Percentiles rank a stretch among this genome's conserved stretches.
These are phyloP conservation scores for Sclerotinia trifoliorum DNA, from an alignment of 2,329 filamentous ascomycete genomes.

Conservation along the genomic window DNA sequence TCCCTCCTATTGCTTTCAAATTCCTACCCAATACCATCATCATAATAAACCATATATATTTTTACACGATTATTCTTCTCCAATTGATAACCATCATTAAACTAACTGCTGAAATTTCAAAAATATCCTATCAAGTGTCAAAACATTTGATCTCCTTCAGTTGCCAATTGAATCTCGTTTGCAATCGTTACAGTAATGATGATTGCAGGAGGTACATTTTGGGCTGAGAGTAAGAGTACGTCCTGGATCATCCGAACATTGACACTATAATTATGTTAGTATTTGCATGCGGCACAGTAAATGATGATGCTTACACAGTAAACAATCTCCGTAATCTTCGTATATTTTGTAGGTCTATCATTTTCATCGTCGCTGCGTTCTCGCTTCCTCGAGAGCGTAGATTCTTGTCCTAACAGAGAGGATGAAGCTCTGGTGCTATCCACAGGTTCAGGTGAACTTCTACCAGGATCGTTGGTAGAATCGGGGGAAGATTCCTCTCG, in stretches of 20 bases:
- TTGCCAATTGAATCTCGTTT: neutral
- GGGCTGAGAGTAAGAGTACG: slow-evolving; percentile 27
- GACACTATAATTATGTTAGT: slow-evolving; percentile 27
- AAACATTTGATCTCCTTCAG: neutral
- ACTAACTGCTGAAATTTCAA: slow-evolving; percentile 8
- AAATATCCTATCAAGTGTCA: slow-evolving; percentile 1
- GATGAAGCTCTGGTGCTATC: slow-evolving; percentile 21
- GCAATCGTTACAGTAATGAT: slow-evolving; percentile 29
- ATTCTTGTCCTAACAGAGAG: slow-evolving; percentile 18
- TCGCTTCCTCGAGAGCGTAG: slow-evolving; percentile 21
- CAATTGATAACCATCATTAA: neutral
- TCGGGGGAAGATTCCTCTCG: slow-evolving; percentile 8
- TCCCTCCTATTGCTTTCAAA: neutral
- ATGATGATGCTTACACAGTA: slow-evolving; percentile 29
- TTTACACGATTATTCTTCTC: slow-evolving; percentile 9
- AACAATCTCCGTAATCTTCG: slow-evolving; percentile 25
- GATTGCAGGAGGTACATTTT: slow-evolving; percentile 24
- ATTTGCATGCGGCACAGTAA: neutral
- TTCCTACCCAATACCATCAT: neutral
- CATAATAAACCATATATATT: slow-evolving; percentile 1
- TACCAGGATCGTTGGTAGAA: slow-evolving; percentile 12
- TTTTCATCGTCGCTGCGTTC: slow-evolving; percentile 20
- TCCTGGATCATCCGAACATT: slow-evolving; percentile 29
- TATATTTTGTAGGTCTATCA: slow-evolving; percentile 24
- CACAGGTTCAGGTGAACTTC: slow-evolving; percentile 18